Evolutionary conservation across 1,139 yeast species (phyloP), one percentile per base, ranked within the genome.

Genomic region (Yamadazyma buinensis): DNA sequence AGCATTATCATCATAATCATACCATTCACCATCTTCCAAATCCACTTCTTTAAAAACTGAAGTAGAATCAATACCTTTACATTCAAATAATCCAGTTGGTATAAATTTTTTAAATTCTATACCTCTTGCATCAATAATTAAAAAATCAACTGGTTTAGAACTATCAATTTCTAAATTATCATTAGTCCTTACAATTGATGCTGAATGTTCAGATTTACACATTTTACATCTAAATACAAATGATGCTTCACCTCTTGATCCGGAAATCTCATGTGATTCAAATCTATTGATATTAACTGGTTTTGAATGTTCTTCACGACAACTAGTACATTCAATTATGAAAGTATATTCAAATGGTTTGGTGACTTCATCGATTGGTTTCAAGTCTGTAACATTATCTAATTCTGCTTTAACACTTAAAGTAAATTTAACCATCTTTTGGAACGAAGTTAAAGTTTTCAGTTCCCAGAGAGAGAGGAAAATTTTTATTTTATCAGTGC

Each of bases 1-100:
- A 5, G 85, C 81, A 50, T 80, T 76, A 40, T 92, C 97, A 54
- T 92, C 97, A 54, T 90, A 94, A 51, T 92, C 98, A 55, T 81
- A 92, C 95, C 96, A 90, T 54, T 92, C 97, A 29, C 75, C 78
- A 27, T 87, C 97, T 28, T 71, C 75, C 34, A 87, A 59, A 38
- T 82, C 87, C n/a, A 87, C 73, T 15, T 81, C 87, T 10, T 54
- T 55, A 48, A 84, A 85, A 37, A 54, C 59, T 2, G 84, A 68
- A 8, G 59, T 56, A 3, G 77, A 59, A 13, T 75, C 79, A 7
- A 57, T 61, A 3, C 86, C 85, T 29, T 57, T 61, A 39, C 90
- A 85, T 32, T 63, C 61, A 54, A 87, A 85, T 33, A 62, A 64
- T 1, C 95, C 92, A 46, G 70, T 74, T 0, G 95, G 84, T 18